Conservation (phyloP, 1,284 basidiomycete genomes). For the Ceratobasidium sp. region DNA sequence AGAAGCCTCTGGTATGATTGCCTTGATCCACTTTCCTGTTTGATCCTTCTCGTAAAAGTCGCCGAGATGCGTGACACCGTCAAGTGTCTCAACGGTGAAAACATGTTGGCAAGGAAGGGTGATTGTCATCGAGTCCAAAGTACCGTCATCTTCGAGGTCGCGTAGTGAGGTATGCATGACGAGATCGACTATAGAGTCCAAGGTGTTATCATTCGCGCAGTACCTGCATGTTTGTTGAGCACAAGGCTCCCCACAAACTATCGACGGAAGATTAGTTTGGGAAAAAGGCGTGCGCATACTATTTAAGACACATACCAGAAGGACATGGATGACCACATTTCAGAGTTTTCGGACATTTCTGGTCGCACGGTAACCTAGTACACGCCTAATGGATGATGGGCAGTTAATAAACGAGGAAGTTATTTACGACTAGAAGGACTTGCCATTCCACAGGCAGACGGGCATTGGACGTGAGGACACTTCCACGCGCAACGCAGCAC, state of each 20-base stretch:
- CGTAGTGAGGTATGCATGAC: slow-evolving; percentile 64
- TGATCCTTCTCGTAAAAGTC: slow-evolving; percentile 62
- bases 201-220: slow-evolving; percentile 60
- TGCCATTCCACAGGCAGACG: slow-evolving; percentile 76
- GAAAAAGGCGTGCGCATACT: background rate
- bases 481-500: slow-evolving; percentile 68
- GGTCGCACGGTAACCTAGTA: slow-evolving; percentile 71
- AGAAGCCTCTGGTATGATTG: slow-evolving; percentile 23
- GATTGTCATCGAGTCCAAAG: slow-evolving; percentile 62
- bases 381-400: slow-evolving; percentile 62
- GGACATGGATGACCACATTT: slow-evolving; percentile 72
- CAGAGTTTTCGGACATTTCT: slow-evolving; percentile 62
- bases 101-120: slow-evolving; percentile 71
- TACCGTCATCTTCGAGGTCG: slow-evolving; percentile 58
- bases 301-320: slow-evolving; percentile 65
- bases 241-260: slow-evolving; percentile 78
- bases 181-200: slow-evolving; percentile 65
- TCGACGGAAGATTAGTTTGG: background rate
- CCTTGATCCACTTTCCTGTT: slow-evolving; percentile 56
- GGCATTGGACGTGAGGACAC: slow-evolving; percentile 67
- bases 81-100: slow-evolving; percentile 78
- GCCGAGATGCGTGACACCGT: slow-evolving; percentile 65
- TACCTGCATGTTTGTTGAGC: slow-evolving; percentile 63
- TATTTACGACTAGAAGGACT: slow-evolving; percentile 49
- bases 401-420: background rate